These are phyloP conservation scores for Pyricularia pennisetigena DNA, from an alignment of 2,329 filamentous ascomycete genomes.

Conservation along the genomic window DNA sequence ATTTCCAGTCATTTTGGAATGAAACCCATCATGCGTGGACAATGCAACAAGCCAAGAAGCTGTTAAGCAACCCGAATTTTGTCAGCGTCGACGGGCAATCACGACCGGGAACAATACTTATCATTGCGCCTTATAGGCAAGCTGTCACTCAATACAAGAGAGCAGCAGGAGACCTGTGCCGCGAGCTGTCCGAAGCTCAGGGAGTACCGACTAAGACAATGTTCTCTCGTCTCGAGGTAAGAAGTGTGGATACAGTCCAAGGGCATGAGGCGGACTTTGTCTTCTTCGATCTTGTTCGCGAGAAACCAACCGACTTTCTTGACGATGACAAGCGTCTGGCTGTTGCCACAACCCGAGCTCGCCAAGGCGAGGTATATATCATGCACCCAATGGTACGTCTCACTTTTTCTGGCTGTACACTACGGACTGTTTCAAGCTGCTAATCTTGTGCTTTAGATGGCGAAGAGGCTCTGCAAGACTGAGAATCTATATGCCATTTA, in stretches of 20 bases:
- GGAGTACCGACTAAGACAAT: not conserved
- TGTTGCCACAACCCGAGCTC: conserved; percentile 33
- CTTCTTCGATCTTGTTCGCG: conserved; percentile 35
- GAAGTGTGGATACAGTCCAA: conserved; percentile 35
- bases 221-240: conserved; percentile 22
- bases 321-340: conserved; percentile 33
- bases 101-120: conserved; percentile 26
- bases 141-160: conserved; percentile 24
- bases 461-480: not conserved
- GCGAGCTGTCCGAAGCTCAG: not conserved
- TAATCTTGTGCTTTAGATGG: not conserved
- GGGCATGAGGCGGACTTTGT: conserved; percentile 38
- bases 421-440: not conserved
- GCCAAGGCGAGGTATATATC: conserved; percentile 33
- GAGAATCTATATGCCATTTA: not conserved
- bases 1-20: conserved; percentile 28
- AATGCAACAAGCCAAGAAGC: conserved; percentile 18
- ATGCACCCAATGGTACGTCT: conserved; percentile 18
- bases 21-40: conserved; percentile 26
- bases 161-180: conserved; percentile 11
- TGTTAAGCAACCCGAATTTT: conserved; percentile 23
- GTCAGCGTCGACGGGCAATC: conserved; percentile 13
- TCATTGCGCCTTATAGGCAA: conserved; percentile 32
- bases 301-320: conserved; percentile 26
- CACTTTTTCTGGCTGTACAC: not conserved